Evolutionary conservation across 1,139 yeast species (phyloP), one percentile per base, ranked within the genome.

Genomic region (Candida tunisiensis): DNA sequence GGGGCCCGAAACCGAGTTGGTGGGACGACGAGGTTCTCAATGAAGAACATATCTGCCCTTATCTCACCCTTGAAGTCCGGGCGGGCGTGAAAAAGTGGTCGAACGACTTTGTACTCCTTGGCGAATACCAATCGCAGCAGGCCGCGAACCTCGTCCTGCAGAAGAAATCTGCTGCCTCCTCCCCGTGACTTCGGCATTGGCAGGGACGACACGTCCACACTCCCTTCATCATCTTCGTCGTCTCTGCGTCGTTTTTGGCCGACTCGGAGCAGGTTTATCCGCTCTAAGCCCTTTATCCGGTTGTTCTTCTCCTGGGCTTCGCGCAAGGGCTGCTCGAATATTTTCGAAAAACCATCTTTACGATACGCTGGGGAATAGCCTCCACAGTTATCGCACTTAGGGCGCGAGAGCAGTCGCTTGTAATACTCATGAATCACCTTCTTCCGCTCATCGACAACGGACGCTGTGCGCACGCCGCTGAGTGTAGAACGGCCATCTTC

Each of bases 1-100:
- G 98, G 98, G 39, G 88, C 66, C 54, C 99, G 69, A 61, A 88
- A 91, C 53, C 96, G 67, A 3, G 98, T 91, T 27, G 98, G 91
- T 19, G 99, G 98, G 20, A 91, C 96, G 29, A 83, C 75, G 33
- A 91, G 59, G 5, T 82, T 69, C 40, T 79, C 85, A 41, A 82
- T 64, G 59, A 91, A 91, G 54, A 88, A 91, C 62, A 82, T 67
- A 45, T 88, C 94, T n/a, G 94, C 77, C 21, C 65, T 57, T 8
- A 79, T 69, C 12, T 38, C 38, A 18, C 60, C 62, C 23, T 54
- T 62, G 5, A 60, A 40, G 27, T 56, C 57, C 12, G 95, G 94
- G 52, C 83, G 66, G 15, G 88, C 67, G 42, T 79, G 80, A 67
- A 85, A 83, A 30, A 75, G 51, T 23, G 63, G 65, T 18, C 38